phyloP scores from a whole-genome alignment of 83 land plant species.

The Isoetes engelmannii region DNA sequence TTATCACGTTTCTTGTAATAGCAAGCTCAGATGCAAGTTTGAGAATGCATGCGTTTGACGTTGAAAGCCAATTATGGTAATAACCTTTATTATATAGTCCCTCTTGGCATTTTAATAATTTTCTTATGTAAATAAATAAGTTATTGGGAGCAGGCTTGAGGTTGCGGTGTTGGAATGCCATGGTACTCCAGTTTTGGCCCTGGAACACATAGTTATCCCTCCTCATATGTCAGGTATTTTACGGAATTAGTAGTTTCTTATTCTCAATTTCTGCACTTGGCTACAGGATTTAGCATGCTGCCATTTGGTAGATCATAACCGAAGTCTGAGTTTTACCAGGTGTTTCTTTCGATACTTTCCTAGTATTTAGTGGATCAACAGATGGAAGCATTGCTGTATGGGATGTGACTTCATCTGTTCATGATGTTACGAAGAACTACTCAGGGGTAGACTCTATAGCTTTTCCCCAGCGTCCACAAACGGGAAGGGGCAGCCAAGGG shows the following conservation, averaged over 20 bases:
- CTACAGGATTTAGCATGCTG: not conserved
- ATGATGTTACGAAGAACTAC: not conserved
- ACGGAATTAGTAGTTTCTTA: too few relatives aligned
- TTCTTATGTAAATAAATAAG: not conserved
- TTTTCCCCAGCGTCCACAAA: constrained; percentile 23
- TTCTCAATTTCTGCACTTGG: not conserved
- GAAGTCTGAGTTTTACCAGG: constrained; percentile 1
- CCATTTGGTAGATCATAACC: not conserved
- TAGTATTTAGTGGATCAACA: constrained; percentile 35
- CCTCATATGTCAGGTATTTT: constrained; percentile 12
- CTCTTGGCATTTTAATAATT: not conserved
- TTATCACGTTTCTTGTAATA: constrained; percentile 26
- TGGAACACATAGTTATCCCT: constrained; percentile 35
- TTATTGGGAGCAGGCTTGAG: constrained; percentile 21
- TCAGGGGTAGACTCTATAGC: not conserved
- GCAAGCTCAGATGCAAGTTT: constrained; percentile 38
- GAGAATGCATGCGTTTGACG: constrained; percentile 24
- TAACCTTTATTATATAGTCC: not conserved
- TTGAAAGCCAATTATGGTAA: constrained; percentile 21
- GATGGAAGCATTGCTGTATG: constrained; percentile 39
- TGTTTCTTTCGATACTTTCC: constrained; percentile 8
- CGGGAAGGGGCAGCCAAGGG: constrained; percentile 43
- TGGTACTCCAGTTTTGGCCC: constrained; percentile 29
- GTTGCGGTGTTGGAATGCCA: constrained; percentile 30
- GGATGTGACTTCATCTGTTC: constrained; percentile 27